Evolutionary conservation across 1,139 yeast species (phyloP).

Genomic region (Arxiozyma heterogenica): DNA sequence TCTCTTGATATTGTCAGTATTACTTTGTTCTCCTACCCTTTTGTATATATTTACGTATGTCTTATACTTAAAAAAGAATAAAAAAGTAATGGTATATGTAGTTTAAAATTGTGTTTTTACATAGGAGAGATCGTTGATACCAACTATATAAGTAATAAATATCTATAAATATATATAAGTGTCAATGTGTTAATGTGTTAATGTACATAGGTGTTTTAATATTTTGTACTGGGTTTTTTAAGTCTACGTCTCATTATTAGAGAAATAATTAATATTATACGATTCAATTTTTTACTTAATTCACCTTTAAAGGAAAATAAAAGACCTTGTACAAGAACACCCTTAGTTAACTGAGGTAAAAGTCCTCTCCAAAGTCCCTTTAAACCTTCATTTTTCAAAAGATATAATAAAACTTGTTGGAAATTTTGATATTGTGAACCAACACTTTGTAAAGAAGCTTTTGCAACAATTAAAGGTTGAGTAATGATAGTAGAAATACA

Average conservation of each 20-base stretch:
- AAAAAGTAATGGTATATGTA: too few species aligned
- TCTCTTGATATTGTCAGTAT: background rate
- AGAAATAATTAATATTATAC: constrained; percentile 2
- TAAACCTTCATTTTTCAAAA: constrained; percentile 44
- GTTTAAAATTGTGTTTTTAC: too few species aligned
- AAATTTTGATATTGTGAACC: constrained; percentile 39
- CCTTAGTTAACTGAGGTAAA: constrained; percentile 73
- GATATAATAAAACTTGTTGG: constrained; percentile 44
- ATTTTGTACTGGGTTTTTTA: background rate
- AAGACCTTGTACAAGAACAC: constrained; percentile 77
- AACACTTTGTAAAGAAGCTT: constrained; percentile 66
- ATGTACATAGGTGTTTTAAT: background rate
- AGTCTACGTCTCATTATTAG: constrained; percentile 1
- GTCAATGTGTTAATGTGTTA: background rate
- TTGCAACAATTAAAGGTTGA: constrained; percentile 78
- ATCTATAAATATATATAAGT: constrained; percentile 27
- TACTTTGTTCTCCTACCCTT: background rate
- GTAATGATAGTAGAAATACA: constrained; percentile 72
- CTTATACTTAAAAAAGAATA: background rate
- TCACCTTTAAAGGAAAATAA: constrained; percentile 78
- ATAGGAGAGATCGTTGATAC: too few species aligned
- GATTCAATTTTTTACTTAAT: constrained; percentile 32
- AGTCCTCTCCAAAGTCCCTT: constrained; percentile 66
- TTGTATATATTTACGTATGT: too few species aligned
- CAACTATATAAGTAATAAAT: too few species aligned